Evolutionary conservation across 495 filamentous ascomycete species (phyloP).

Genomic region (Cercophora newfieldiana): DNA sequence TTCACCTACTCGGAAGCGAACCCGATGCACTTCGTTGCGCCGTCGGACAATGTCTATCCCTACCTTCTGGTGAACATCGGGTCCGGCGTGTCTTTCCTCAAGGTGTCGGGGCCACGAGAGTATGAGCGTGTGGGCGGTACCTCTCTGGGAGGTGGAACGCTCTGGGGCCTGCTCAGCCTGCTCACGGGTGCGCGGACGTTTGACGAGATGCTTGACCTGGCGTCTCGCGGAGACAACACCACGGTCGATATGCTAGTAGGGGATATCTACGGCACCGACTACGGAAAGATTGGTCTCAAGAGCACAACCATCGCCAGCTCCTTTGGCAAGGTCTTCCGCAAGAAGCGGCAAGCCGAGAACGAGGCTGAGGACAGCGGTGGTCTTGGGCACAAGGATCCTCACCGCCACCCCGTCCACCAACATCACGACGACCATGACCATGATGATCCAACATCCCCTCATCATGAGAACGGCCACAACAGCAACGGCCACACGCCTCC

Average conservation of each 20-base stretch:
- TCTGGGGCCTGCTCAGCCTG: conserved; percentile 91
- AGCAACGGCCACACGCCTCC: conserved; percentile 25
- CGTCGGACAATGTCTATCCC: conserved; percentile 77
- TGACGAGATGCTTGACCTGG: conserved; percentile 93
- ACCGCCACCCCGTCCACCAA: conserved; percentile 19
- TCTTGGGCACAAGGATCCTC: conserved; percentile 52
- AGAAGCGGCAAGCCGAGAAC: conserved; percentile 72
- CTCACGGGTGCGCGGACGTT: conserved; percentile 88
- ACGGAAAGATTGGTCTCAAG: conserved; percentile 91
- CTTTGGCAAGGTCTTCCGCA: conserved; percentile 92
- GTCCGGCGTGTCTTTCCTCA: conserved; percentile 98
- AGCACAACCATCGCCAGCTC: conserved; percentile 91
- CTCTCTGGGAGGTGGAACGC: conserved; percentile 89
- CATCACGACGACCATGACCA: conserved; percentile 19
- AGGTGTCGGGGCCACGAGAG: conserved; percentile 82
- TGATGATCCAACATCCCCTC: neutral
- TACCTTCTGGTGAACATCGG: conserved; percentile 98
- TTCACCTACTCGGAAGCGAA: conserved; percentile 91
- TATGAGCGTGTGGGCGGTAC: conserved; percentile 92
- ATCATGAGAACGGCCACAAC: conserved; percentile 4
- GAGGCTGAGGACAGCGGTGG: conserved; percentile 76
- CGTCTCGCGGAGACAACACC: conserved; percentile 88
- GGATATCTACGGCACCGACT: conserved; percentile 96
- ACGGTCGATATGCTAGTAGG: conserved; percentile 97
- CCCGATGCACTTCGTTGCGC: conserved; percentile 80